Evolutionary conservation across 371 early-diverging fungal genomes (phyloP).

Genomic region (Lichtheimia corymbifera): DNA sequence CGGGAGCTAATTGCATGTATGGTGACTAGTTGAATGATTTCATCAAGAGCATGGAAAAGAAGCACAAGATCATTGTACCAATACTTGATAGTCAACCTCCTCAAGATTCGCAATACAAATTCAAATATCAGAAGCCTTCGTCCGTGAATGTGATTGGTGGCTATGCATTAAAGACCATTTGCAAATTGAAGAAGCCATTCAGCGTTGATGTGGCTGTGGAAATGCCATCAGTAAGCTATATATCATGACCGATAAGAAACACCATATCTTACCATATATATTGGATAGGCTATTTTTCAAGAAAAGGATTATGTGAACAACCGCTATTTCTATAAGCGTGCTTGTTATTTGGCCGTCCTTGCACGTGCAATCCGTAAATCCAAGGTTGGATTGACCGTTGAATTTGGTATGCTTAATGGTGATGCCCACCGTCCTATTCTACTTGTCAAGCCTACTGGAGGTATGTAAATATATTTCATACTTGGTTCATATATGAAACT

Average conservation of each 20-base stretch:
- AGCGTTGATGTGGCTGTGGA: constrained; percentile 92
- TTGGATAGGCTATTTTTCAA: constrained; percentile 65
- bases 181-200: constrained; percentile 61
- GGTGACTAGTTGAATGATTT: constrained; percentile 1
- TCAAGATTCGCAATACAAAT: constrained; percentile 69
- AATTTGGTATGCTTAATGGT: constrained; percentile 64
- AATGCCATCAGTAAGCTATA: constrained; percentile 75
- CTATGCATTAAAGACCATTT: constrained; percentile 77
- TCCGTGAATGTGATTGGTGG: constrained; percentile 88
- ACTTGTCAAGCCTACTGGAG: constrained; percentile 57
- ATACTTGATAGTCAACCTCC: constrained; percentile 76
- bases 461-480: constrained; percentile 24
- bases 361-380: constrained; percentile 53
- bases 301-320: constrained; percentile 94
- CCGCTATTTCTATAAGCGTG: constrained; percentile 94
- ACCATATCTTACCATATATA: background rate
- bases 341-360: constrained; percentile 83
- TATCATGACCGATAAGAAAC: background rate
- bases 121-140: constrained; percentile 74
- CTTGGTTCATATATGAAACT: constrained; percentile 1
- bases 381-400: constrained; percentile 57
- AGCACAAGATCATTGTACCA: constrained; percentile 63
- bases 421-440: constrained; percentile 82
- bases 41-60: constrained; percentile 51
- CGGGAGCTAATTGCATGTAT: background rate